A percentile compares a stretch with the other conserved stretches of the same genome.
Conservation (phyloP, 2,329 filamentous ascomycete species). For the Hymenoscyphus scutula region DNA sequence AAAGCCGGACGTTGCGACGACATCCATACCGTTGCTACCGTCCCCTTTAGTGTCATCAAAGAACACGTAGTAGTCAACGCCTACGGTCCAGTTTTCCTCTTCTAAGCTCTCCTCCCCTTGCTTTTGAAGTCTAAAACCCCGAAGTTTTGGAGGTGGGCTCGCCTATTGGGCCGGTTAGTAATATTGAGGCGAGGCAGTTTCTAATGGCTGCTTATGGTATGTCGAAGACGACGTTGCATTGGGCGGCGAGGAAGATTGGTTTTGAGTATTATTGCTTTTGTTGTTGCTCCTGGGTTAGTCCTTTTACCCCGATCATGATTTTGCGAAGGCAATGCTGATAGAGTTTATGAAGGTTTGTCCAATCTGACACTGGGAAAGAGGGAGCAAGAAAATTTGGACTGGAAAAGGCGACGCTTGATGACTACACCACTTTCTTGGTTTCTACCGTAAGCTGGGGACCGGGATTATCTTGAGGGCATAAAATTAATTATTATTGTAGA, state of each 20-base stretch:
- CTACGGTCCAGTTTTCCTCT: conserved; percentile 34
- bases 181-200: conserved; percentile 6
- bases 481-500: background rate
- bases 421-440: background rate
- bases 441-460: background rate
- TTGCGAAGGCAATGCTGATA: too few species aligned
- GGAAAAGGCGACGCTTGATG: background rate
- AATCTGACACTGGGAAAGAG: background rate
- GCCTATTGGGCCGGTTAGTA: conserved; percentile 20
- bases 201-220: conserved; percentile 33
- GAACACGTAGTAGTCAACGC: conserved; percentile 33
- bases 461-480: background rate
- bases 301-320: background rate
- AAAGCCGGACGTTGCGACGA: conserved; percentile 37
- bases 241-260: conserved; percentile 32
- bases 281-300: conserved; percentile 12
- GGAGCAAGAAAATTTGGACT: background rate
- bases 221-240: conserved; percentile 37
- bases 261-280: conserved; percentile 28
- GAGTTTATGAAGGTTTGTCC: background rate
- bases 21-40: conserved; percentile 33
- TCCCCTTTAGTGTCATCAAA: conserved; percentile 30
- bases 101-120: conserved; percentile 34
- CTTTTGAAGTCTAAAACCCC: conserved; percentile 34
- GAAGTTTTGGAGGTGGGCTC: conserved; percentile 36